Base-by-base conservation (phyloP, 345 rosid genomes). In the Cardamine chenopodiifolia region DNA sequence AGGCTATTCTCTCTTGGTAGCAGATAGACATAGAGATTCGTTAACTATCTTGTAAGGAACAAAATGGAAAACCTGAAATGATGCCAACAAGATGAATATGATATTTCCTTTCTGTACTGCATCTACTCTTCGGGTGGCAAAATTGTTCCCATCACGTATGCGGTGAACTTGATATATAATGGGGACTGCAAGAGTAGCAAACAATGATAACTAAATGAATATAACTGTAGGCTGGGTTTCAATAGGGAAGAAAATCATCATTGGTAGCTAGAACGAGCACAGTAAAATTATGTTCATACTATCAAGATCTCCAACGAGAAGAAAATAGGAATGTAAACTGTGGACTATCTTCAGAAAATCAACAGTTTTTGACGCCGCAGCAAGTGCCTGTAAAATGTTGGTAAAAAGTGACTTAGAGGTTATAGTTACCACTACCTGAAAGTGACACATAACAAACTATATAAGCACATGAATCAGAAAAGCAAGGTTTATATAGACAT, bases 291-390 rank as follows among this genome's bases (percentile, higher is more conserved):
- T 32, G 40, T 63, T 72, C 98, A 80, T 83, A 95, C 99, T 80
- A 78, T 89, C 78, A 55, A 87, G 52, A 82, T 95, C 99, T 64
- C 99, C 99, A 66, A 86, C 91, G 35, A 86, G 93, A 74, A 95
- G 93, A 79, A 95, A 95, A 82, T 87, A 92, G 67, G 85, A 83
- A 76, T 95, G 99, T 77, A 95, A 80, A 81, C 98, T 90, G 75
- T 95, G 99, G 62, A 90, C 94, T 79, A 84, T 69, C 82, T 95
- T 95, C 48, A 88, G 89, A 79, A 87, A 87, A 75, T 95, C 99
- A 76, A 92, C 94, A 70, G 98, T 95, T 86, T 95, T 95, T 64
- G 91, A 92, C 29, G 98, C 98, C 17, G 98, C 97, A 77, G 98
- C 98, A 70, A 92, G 83, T 62, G 97, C 98, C 98, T 93, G 89